Conservation (phyloP, 2,329 filamentous ascomycete genomes). For the Penicillium sumatraense region DNA sequence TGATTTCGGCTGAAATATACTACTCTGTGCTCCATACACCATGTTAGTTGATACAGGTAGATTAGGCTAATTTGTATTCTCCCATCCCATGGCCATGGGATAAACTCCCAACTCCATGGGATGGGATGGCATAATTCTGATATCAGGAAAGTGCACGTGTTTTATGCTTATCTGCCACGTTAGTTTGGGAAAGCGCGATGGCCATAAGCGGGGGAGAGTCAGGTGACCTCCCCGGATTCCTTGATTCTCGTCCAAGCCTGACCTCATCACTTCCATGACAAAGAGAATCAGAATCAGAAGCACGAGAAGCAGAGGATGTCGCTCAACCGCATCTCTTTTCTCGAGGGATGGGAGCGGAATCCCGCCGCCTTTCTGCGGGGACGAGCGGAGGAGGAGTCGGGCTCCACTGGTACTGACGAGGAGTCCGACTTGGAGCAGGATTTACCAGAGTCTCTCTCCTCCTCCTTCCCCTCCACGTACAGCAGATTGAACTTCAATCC, state of each 20-base stretch:
- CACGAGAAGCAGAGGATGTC: constrained; percentile 47
- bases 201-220: neutral
- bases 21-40: too few species aligned
- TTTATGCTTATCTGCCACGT: neutral
- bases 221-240: constrained; percentile 2
- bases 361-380: constrained; percentile 33
- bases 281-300: too few species aligned
- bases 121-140: too few species aligned
- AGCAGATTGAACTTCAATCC: constrained; percentile 50
- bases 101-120: too few species aligned
- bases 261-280: neutral
- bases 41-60: too few species aligned
- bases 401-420: constrained; percentile 5
- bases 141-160: neutral
- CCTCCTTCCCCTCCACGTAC: constrained; percentile 41
- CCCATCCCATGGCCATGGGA: too few species aligned
- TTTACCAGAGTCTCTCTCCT: constrained; percentile 36
- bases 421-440: constrained; percentile 36
- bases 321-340: constrained; percentile 46
- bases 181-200: neutral
- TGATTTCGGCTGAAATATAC: too few species aligned
- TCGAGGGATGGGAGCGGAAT: constrained; percentile 49
- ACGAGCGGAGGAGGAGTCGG: constrained; percentile 22
- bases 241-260: neutral
- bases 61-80: too few species aligned